These are phyloP conservation scores for Mucor sp. DNA, from an alignment of 371 early-diverging fungal genomes.

Conservation along the genomic window DNA sequence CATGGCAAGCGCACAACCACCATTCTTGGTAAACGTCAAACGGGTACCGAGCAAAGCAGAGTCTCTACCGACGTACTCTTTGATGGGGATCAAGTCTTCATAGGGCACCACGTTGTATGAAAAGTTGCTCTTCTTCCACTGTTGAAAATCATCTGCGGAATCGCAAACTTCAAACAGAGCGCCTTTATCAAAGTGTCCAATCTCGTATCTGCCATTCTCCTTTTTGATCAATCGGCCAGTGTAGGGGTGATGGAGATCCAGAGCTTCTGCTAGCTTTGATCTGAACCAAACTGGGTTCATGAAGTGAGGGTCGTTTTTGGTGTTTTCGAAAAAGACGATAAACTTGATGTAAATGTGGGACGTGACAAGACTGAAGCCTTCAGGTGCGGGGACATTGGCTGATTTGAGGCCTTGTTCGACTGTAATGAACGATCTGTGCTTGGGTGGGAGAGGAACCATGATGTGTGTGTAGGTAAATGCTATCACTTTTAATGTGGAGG, in stretches of 20 bases:
- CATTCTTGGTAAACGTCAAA: slow-evolving; percentile 2
- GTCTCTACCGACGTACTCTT: slow-evolving; percentile 1
- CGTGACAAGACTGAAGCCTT: slow-evolving; percentile 17
- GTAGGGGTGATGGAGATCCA: slow-evolving; percentile 10
- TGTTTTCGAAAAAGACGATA: slow-evolving; percentile 13
- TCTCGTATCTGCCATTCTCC: slow-evolving; percentile 14
- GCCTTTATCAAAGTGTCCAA: slow-evolving; percentile 19
- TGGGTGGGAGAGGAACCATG: slow-evolving; percentile 23
- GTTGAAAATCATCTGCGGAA: slow-evolving; percentile 14
- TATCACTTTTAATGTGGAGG: not conserved
- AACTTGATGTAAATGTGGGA: slow-evolving; percentile 13
- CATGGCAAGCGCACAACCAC: slow-evolving; percentile 3
- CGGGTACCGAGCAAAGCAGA: slow-evolving; percentile 11
- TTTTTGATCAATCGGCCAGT: slow-evolving; percentile 12
- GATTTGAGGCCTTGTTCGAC: not conserved
- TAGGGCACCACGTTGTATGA: slow-evolving; percentile 10
- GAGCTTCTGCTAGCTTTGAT: not conserved
- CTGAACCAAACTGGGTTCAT: slow-evolving; percentile 9
- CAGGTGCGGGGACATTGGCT: slow-evolving; percentile 9
- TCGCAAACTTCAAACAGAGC: slow-evolving; percentile 16
- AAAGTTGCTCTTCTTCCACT: slow-evolving; percentile 8
- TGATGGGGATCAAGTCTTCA: slow-evolving; percentile 12
- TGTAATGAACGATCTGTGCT: slow-evolving; percentile 10
- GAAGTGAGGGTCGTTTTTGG: slow-evolving; percentile 4
- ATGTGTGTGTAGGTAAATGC: not conserved